Evolutionary conservation across 768 basidiomycete genomes (phyloP).

Genomic region (Gymnopilus junonius): DNA sequence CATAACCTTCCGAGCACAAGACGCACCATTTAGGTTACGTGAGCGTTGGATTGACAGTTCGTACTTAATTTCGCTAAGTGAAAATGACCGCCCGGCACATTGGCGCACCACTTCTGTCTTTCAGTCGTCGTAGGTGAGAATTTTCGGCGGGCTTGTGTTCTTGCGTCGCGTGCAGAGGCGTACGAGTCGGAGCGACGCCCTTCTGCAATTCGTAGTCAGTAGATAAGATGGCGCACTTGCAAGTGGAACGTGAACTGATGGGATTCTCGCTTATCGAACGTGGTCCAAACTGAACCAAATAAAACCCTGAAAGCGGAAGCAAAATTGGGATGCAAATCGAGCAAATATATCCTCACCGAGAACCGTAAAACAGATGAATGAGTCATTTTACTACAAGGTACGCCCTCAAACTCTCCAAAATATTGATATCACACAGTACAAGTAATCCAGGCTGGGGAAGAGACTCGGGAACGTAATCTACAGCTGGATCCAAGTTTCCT

Average conservation of each 20-base stretch:
- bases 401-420: not conserved
- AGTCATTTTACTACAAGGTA: not conserved
- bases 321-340: not conserved
- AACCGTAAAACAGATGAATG: not conserved
- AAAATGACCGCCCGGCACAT: constrained; percentile 5
- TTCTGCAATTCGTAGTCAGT: not conserved
- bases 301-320: constrained; percentile 13
- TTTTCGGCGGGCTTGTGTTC: constrained; percentile 6
- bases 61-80: constrained; percentile 6
- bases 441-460: not conserved
- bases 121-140: not conserved
- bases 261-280: constrained; percentile 17
- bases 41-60: constrained; percentile 4
- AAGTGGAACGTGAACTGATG: constrained; percentile 10
- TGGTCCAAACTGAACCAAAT: constrained; percentile 22
- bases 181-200: constrained; percentile 4
- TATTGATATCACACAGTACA: not conserved
- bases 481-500: constrained; percentile 17
- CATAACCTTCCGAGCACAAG: not conserved
- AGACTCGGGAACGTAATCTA: not conserved
- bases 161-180: constrained; percentile 12
- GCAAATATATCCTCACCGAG: not conserved
- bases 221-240: constrained; percentile 8
- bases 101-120: not conserved
- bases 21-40: constrained; percentile 15